phyloP scores from a whole-genome alignment of 1,139 yeast species.

The Debaryomyces psychrophilus region DNA sequence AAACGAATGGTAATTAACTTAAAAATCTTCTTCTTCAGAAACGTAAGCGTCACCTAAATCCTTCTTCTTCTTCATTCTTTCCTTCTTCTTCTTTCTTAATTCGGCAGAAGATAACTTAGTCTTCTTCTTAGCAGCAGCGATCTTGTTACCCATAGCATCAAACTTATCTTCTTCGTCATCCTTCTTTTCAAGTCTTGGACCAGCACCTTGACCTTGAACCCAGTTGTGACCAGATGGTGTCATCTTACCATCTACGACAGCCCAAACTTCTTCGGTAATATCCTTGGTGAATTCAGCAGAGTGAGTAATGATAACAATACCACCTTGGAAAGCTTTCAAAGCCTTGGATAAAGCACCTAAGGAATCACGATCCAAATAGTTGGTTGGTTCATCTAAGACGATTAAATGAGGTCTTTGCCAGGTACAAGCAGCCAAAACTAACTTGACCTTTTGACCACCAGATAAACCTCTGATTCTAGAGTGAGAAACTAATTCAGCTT shows the following conservation, averaged over 20 bases:
- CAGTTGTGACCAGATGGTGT: conserved; percentile 99
- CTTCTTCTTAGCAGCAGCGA: conserved; percentile 94
- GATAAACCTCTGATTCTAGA: conserved; percentile 99
- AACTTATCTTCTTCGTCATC: conserved; percentile 98
- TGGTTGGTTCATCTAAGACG: conserved; percentile 99
- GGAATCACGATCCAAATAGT: conserved; percentile 98
- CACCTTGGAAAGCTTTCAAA: conserved; percentile 98
- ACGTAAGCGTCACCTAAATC: conserved; percentile 99
- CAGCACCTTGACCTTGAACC: conserved; percentile 99
- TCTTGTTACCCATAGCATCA: conserved; percentile 99
- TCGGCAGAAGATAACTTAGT: conserved; percentile 97
- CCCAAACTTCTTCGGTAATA: conserved; percentile 99
- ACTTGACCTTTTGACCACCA: conserved; percentile 99
- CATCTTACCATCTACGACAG: conserved; percentile 96
- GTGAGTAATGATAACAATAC: conserved; percentile 99
- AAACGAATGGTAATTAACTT: conserved; percentile 17
- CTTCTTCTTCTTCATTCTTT: conserved; percentile 99
- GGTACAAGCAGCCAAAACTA: conserved; percentile 99
- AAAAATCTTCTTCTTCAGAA: conserved; percentile 76
- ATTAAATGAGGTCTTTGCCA: conserved; percentile 99
- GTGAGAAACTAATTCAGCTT: conserved; percentile 98
- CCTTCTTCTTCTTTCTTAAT: conserved; percentile 99
- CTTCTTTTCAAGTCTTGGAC: conserved; percentile 97
- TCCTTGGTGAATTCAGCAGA: conserved; percentile 99
- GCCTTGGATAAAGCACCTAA: conserved; percentile 99